Evolutionary conservation across 768 basidiomycete species (phyloP).

Genomic region (Panellus pusillus): DNA sequence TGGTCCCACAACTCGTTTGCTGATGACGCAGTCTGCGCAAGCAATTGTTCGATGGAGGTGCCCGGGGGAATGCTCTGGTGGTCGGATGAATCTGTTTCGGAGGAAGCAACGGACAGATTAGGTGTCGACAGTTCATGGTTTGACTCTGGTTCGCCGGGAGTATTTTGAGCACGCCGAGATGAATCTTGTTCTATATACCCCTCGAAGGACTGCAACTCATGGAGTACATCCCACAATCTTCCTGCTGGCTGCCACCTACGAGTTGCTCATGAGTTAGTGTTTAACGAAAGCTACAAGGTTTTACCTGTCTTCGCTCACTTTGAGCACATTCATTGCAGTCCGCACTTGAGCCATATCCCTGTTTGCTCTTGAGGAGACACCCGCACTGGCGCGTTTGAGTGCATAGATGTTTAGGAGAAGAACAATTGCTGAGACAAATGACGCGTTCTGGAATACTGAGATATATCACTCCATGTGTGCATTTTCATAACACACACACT

Average conservation of each 20-base stretch:
- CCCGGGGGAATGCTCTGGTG: no score
- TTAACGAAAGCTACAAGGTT: background rate
- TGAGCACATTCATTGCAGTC: conserved; percentile 9
- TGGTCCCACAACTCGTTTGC: no score
- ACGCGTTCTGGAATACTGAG: conserved; percentile 1
- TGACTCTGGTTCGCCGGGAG: no score
- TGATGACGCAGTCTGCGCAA: no score
- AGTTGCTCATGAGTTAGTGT: background rate
- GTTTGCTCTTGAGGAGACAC: background rate
- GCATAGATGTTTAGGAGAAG: conserved; percentile 12
- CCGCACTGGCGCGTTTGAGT: conserved; percentile 1
- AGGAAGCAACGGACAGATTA: no score
- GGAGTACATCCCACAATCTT: background rate
- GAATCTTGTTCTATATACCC: no score
- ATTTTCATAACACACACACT: no score
- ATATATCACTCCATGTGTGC: no score
- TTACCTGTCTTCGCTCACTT: conserved; percentile 6
- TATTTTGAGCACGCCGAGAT: no score
- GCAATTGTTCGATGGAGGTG: no score
- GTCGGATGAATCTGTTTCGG: no score
- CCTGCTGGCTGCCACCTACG: conserved; percentile 4
- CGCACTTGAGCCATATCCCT: conserved; percentile 1
- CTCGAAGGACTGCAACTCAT: background rate
- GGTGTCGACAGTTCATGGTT: no score
- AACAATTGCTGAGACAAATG: conserved; percentile 11